Percentiles rank a stretch among this genome's conserved stretches.
phyloP scores from a whole-genome alignment of 371 early-diverging fungal genomes.

The Rhizopus microsporus region DNA sequence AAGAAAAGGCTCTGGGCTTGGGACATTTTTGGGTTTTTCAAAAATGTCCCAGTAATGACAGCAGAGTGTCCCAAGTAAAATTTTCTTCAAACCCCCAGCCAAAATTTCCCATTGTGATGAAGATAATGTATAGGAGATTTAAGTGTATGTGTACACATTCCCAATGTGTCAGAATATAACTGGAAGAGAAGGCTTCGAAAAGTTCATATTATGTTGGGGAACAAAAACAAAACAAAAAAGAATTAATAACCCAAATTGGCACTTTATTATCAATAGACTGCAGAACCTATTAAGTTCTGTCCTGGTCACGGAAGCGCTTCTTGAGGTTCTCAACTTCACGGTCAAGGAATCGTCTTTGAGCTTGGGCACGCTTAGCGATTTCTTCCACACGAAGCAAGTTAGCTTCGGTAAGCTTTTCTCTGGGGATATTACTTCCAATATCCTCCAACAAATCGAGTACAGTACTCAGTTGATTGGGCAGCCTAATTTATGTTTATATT shows the following conservation, averaged over 20 bases:
- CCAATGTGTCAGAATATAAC: too few relatives aligned
- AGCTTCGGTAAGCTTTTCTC: constrained; percentile 46
- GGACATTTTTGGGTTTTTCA: too few relatives aligned
- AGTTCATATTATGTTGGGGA: too few relatives aligned
- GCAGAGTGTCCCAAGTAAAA: too few relatives aligned
- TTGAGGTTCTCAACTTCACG: constrained; percentile 62
- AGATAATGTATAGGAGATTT: too few relatives aligned
- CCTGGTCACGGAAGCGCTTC: constrained; percentile 32
- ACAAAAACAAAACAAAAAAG: too few relatives aligned
- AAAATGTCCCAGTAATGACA: too few relatives aligned
- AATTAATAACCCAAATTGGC: not conserved
- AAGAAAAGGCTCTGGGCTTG: too few relatives aligned
- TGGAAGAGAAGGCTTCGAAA: too few relatives aligned
- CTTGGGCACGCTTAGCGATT: constrained; percentile 58
- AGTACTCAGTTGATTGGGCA: constrained; percentile 74
- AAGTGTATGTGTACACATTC: too few relatives aligned
- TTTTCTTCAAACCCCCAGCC: too few relatives aligned
- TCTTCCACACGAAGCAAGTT: constrained; percentile 57
- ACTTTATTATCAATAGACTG: not conserved
- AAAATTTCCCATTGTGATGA: too few relatives aligned
- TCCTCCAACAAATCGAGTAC: constrained; percentile 64
- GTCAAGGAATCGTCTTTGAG: constrained; percentile 60
- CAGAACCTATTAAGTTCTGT: constrained; percentile 11
- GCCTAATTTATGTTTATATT: constrained; percentile 34
- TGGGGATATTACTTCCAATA: constrained; percentile 44